Evolutionary conservation across 1,284 basidiomycete genomes (phyloP).

Genomic region (Cutaneotrichosporon cutaneum): DNA sequence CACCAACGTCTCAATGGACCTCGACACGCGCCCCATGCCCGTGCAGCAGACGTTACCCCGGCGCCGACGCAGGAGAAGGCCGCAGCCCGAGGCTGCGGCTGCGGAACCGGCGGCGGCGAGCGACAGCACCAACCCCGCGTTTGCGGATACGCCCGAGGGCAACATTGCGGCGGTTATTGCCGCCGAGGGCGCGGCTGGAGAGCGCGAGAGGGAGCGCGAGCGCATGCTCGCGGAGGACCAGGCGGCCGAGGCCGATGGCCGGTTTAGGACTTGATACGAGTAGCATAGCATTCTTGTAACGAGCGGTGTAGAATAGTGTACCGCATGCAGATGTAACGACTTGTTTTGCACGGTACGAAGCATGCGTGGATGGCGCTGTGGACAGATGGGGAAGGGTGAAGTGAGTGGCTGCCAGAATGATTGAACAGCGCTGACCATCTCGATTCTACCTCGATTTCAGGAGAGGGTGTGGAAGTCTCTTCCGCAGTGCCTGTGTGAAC

Average conservation of each 20-base stretch:
- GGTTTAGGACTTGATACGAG: not conserved
- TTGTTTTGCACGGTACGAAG: too few relatives aligned
- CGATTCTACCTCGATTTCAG: too few relatives aligned
- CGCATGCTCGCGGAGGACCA: slow-evolving; percentile 53
- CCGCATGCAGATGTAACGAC: too few relatives aligned
- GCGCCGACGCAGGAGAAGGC: slow-evolving; percentile 50
- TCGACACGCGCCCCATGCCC: slow-evolving; percentile 87
- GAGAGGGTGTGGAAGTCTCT: too few relatives aligned
- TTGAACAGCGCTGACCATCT: too few relatives aligned
- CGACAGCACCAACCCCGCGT: slow-evolving; percentile 20
- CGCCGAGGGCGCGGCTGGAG: slow-evolving; percentile 32
- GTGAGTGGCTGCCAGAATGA: too few relatives aligned
- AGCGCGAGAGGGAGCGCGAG: slow-evolving; percentile 48
- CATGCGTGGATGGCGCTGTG: too few relatives aligned
- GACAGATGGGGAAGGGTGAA: too few relatives aligned
- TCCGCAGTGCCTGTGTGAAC: too few relatives aligned
- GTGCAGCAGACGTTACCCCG: slow-evolving; percentile 62
- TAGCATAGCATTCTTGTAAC: not conserved
- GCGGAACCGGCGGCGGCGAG: slow-evolving; percentile 15
- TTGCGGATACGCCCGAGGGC: slow-evolving; percentile 39
- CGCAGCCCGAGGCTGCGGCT: too few relatives aligned
- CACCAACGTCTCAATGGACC: slow-evolving; percentile 86
- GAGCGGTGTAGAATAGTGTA: not conserved
- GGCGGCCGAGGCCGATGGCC: slow-evolving; percentile 17
- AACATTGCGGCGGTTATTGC: slow-evolving; percentile 44